These are phyloP conservation scores for Solanum chacoense DNA, from an alignment of 305 asterid genomes.

Conservation along the genomic window DNA sequence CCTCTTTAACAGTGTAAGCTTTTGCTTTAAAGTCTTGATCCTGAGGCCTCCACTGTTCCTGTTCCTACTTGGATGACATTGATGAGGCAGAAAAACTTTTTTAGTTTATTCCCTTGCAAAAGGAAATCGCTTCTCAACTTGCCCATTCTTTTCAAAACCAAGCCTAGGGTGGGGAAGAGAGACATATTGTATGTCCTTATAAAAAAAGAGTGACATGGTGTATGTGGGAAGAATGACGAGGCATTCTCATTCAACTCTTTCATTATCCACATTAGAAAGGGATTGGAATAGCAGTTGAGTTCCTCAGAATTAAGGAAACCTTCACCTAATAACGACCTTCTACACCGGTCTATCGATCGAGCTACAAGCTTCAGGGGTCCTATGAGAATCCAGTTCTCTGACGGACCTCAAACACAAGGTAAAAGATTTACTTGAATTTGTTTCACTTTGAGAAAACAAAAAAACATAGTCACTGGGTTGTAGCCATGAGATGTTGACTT, in stretches of 20 bases:
- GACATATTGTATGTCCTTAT: background rate
- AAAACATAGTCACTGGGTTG: background rate
- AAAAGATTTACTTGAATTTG: background rate
- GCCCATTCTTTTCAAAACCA: background rate
- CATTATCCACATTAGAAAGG: background rate
- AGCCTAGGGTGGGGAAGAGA: background rate
- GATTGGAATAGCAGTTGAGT: background rate
- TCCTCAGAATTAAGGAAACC: background rate
- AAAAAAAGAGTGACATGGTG: background rate
- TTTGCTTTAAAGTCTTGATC: background rate
- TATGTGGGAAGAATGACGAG: background rate
- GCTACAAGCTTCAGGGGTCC: background rate
- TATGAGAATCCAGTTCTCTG: background rate
- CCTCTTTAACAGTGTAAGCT: background rate
- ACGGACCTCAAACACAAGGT: background rate
- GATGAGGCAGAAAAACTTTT: background rate
- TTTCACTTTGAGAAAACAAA: background rate
- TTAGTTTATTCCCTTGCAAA: background rate
- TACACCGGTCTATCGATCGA: background rate
- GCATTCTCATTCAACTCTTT: background rate
- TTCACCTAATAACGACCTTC: background rate
- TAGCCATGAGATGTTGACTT: background rate
- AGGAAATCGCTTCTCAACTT: background rate
- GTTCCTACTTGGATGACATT: background rate
- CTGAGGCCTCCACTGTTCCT: background rate